Percentiles rank a stretch among this genome's conserved stretches.
Conservation (phyloP, 2,329 filamentous ascomycete species). For the Fusarium concolor region DNA sequence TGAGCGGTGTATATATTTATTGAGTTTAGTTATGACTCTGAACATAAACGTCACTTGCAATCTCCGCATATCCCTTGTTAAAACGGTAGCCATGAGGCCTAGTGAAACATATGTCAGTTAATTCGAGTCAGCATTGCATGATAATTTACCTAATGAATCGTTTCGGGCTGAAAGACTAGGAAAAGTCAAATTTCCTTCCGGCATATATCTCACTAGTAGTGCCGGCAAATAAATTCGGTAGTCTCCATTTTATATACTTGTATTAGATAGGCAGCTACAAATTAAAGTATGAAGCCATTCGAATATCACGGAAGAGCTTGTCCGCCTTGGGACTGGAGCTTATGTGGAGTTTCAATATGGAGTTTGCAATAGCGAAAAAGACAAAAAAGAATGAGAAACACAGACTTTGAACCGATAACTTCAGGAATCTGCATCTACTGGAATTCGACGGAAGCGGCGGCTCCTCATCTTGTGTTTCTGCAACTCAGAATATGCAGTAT, state of each 20-base stretch:
- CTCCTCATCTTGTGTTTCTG: background rate
- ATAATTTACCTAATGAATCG: too few species aligned
- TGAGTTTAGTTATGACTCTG: background rate
- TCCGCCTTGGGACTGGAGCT: background rate
- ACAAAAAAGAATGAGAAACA: slow-evolving; percentile 12
- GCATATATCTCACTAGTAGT: too few species aligned
- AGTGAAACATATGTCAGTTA: background rate
- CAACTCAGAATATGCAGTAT: too few species aligned
- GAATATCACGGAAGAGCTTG: background rate
- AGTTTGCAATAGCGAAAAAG: background rate
- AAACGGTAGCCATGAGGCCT: background rate
- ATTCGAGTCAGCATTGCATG: background rate
- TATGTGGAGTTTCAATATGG: background rate
- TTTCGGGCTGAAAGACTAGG: too few species aligned
- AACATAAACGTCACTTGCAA: background rate
- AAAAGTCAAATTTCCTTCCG: too few species aligned
- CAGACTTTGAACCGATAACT: slow-evolving; percentile 19
- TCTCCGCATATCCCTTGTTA: background rate
- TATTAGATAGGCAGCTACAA: too few species aligned
- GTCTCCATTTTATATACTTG: too few species aligned
- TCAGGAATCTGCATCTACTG: background rate
- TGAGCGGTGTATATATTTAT: background rate
- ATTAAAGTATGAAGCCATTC: background rate
- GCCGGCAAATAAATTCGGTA: too few species aligned
- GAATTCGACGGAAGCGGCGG: background rate